A percentile compares a stretch with the other conserved stretches of the same genome.
phyloP scores from a whole-genome alignment of 1,139 yeast species.

The Yamadazyma oceani region DNA sequence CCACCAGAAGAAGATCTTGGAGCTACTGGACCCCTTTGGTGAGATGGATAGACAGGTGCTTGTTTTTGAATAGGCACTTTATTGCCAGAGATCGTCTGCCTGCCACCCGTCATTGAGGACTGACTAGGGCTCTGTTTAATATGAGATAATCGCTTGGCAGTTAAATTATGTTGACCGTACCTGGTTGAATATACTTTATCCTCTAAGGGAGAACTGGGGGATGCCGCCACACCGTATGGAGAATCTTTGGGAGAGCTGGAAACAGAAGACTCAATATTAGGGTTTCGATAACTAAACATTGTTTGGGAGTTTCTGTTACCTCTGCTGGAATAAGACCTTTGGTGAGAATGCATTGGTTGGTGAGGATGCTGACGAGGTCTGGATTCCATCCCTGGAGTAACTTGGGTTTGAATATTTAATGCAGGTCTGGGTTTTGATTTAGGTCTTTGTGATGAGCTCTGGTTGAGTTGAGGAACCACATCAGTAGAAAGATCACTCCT shows the following conservation, averaged over 20 bases:
- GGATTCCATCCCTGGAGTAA: too few relatives aligned
- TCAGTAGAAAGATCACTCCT: slow-evolving; percentile 25
- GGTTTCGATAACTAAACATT: slow-evolving; percentile 15
- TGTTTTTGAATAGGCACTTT: neutral
- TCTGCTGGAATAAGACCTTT: slow-evolving; percentile 4
- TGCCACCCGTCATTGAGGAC: neutral
- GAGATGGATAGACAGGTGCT: slow-evolving; percentile 1
- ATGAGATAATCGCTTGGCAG: slow-evolving; percentile 20
- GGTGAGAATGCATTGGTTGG: slow-evolving; percentile 4
- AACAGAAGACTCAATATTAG: slow-evolving; percentile 11
- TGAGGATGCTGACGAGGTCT: neutral
- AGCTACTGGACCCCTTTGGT: slow-evolving; percentile 9
- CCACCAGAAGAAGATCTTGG: slow-evolving; percentile 12
- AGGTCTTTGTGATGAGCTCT: slow-evolving; percentile 3
- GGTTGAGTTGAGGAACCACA: slow-evolving; percentile 5
- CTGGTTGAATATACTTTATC: slow-evolving; percentile 18
- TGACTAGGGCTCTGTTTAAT: slow-evolving; percentile 7
- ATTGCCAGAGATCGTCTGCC: neutral
- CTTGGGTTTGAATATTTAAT: neutral
- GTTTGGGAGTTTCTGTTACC: slow-evolving; percentile 15
- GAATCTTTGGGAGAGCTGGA: slow-evolving; percentile 12
- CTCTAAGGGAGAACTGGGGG: slow-evolving; percentile 16
- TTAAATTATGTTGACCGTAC: slow-evolving; percentile 18
- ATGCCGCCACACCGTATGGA: slow-evolving; percentile 18
- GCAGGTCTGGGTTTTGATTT: too few relatives aligned